Evolutionary conservation across 208 protist genomes (phyloP).

Genomic region (Leishmania amazonensis): DNA sequence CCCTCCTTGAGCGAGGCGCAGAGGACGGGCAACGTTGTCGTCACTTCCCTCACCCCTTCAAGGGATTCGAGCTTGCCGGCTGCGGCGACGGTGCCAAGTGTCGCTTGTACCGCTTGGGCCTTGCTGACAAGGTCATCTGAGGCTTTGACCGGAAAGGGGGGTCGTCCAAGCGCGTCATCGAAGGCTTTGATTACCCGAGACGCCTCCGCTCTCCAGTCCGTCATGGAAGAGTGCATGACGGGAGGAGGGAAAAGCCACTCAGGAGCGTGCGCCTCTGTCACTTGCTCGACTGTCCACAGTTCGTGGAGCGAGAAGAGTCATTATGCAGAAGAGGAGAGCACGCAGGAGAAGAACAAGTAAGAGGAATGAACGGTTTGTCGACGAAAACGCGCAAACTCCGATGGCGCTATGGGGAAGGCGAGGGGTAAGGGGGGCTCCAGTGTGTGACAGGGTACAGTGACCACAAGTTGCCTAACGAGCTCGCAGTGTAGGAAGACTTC

Average conservation of each 20-base stretch:
- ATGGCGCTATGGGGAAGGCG: background rate
- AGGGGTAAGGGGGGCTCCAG: background rate
- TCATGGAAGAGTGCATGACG: background rate
- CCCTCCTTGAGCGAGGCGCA: conserved; percentile 68
- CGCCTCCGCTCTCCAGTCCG: conserved; percentile 19
- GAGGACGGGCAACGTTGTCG: conserved; percentile 72
- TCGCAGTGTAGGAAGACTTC: background rate
- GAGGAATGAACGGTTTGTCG: background rate
- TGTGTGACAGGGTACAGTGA: background rate
- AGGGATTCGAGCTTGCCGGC: conserved; percentile 31
- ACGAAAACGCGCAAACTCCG: background rate
- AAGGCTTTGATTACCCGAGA: conserved; percentile 31
- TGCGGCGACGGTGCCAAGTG: conserved; percentile 17
- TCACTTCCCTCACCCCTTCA: conserved; percentile 35
- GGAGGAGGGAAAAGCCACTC: too few relatives aligned
- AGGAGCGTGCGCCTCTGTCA: background rate
- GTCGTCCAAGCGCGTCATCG: conserved; percentile 55
- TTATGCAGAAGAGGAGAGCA: background rate
- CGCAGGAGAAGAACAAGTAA: conserved; percentile 8
- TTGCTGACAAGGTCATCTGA: conserved; percentile 18
- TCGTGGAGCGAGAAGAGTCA: background rate
- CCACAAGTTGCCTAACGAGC: too few relatives aligned
- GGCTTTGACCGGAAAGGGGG: conserved; percentile 60
- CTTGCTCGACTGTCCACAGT: background rate
- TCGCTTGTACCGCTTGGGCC: conserved; percentile 22